Evolutionary conservation across 1,139 yeast genomes (phyloP), one percentile per base, ranked within the genome.

Genomic region (Geotrichum histeridarum): DNA sequence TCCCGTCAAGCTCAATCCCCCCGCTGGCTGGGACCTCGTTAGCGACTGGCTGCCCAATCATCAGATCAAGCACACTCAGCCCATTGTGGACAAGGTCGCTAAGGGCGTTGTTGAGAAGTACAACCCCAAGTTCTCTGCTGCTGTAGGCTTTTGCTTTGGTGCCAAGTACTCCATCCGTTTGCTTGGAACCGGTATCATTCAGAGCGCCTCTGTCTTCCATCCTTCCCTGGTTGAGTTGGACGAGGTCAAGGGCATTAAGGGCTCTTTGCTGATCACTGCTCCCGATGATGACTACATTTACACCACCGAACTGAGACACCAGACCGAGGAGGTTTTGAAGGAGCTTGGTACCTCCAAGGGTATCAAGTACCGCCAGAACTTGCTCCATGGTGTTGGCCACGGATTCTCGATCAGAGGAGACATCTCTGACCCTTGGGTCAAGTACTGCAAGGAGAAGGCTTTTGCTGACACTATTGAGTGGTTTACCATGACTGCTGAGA

Each of bases 341-440:
- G 78, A 76, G 59, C 67, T 66, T 58, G 42, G 53, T 15, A 42
- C 30, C 9, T 33, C 46, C 14, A 43, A 38, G 31, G 50, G 46
- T 14, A 69, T 67, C 43, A 73, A 77, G 57, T 89, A 80, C 73
- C 82, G 80, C 68, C 67, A 84, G 42, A 80, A 81, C 56, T 68
- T 86, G 53, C 83, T 79, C 66, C 70, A 83, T 37, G 83, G 84
- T 51, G 84, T 79, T 30, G 43, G 67, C 1, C 96, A 89, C 67
- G 96, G 96, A 0, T 89, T 73, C 66, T 79, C 95, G 18, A 82
- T 79, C 45, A 84, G 85, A 71, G 96, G 94, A 56, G 96, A 90
- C 67, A 58, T 77, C 38, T 60, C 73, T n/a, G 71, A 73, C 58
- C 85, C 87, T 11, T 65, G 63, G 47, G 80, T 78, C 57, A 76